phyloP scores from a whole-genome alignment of 1,284 basidiomycete species.

The Ganoderma multipileum region DNA sequence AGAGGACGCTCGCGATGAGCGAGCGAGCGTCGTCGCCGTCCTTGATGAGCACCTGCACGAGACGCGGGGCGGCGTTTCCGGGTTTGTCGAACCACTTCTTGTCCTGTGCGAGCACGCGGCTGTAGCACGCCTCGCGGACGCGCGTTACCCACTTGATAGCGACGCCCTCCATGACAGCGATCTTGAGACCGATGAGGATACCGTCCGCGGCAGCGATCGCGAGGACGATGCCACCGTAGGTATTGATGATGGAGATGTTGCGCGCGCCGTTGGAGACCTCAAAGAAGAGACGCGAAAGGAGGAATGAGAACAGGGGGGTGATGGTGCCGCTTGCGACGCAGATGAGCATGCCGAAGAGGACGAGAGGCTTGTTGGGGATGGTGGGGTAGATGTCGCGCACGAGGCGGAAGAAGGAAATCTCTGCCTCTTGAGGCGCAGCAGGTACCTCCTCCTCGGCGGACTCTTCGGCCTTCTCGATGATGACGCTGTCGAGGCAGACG shows the following conservation, averaged over 20 bases:
- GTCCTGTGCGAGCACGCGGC: conserved; percentile 80
- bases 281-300: conserved; percentile 85
- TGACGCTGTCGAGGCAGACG: conserved; percentile 45
- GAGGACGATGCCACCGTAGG: conserved; percentile 72
- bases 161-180: conserved; percentile 77
- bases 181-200: conserved; percentile 74
- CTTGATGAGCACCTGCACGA: conserved; percentile 88
- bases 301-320: conserved; percentile 92
- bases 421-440: conserved; percentile 31
- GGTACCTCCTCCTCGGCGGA: conserved; percentile 20
- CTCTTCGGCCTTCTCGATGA: conserved; percentile 39
- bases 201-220: conserved; percentile 81
- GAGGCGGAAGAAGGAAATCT: conserved; percentile 52
- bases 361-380: conserved; percentile 76
- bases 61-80: conserved; percentile 64
- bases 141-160: conserved; percentile 81
- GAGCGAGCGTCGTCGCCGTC: conserved; percentile 91
- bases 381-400: conserved; percentile 72
- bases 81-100: conserved; percentile 89
- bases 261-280: conserved; percentile 77
- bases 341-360: conserved; percentile 72
- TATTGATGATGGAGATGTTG: conserved; percentile 71
- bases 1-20: conserved; percentile 79
- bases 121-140: conserved; percentile 68
- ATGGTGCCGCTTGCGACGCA: conserved; percentile 79